These are phyloP conservation scores for Colletotrichum simmondsii DNA, from an alignment of 2,329 filamentous ascomycete genomes.

Conservation along the genomic window DNA sequence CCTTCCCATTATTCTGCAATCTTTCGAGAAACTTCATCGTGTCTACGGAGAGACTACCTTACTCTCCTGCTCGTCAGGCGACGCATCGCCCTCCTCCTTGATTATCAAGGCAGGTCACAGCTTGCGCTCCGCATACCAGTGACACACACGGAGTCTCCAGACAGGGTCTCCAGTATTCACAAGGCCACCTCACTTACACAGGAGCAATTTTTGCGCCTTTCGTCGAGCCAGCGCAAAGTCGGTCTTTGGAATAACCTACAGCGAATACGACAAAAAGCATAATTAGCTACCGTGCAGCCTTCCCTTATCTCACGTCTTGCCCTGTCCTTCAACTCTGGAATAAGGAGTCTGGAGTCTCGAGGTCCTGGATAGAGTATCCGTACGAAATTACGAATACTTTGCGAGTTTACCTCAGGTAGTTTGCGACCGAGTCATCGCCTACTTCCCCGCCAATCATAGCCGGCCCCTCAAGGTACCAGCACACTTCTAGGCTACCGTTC, in stretches of 20 bases:
- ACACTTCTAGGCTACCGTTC: neutral
- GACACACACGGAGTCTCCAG: neutral
- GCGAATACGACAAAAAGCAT: neutral
- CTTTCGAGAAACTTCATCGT: neutral
- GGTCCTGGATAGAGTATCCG: neutral
- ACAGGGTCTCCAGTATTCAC: neutral
- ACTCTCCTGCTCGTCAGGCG: neutral
- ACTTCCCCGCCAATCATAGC: slow-evolving; percentile 21
- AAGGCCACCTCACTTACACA: neutral
- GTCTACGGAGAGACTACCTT: neutral
- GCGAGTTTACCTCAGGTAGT: neutral
- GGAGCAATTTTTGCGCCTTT: neutral
- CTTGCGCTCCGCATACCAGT: slow-evolving; percentile 8
- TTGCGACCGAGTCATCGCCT: slow-evolving; percentile 24
- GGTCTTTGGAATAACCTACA: neutral
- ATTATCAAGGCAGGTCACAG: slow-evolving; percentile 20
- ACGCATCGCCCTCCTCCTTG: slow-evolving; percentile 22
- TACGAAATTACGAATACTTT: too few species aligned
- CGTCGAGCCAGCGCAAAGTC: neutral
- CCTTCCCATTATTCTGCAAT: neutral
- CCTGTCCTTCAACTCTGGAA: neutral
- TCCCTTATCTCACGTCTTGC: neutral
- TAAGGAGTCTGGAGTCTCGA: neutral
- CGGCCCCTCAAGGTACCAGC: neutral
- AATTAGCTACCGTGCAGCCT: neutral